phyloP scores from a whole-genome alignment of 768 basidiomycete genomes.

The Hygrocybe coccinea region DNA sequence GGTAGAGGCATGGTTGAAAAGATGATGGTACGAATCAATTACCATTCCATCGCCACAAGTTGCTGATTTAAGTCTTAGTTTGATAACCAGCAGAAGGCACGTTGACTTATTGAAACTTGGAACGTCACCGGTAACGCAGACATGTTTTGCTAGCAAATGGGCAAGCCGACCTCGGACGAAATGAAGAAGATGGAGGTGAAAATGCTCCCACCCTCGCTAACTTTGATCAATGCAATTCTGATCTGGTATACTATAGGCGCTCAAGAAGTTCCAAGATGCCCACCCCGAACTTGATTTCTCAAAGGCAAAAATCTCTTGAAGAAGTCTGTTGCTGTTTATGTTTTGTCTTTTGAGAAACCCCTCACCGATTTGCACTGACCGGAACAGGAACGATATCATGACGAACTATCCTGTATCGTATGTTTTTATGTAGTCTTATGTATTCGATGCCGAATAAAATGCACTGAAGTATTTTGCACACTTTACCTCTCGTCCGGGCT shows the following conservation, averaged over 20 bases:
- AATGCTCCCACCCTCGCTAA: background rate
- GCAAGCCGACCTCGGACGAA: slow-evolving; percentile 93
- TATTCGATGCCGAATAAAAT: no score
- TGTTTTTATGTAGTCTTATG: slow-evolving; percentile 9
- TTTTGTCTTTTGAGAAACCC: no score
- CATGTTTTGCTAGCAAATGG: slow-evolving; percentile 65
- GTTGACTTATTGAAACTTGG: background rate
- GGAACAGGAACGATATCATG: no score
- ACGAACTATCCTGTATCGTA: background rate
- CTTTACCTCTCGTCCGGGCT: no score
- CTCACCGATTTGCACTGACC: background rate
- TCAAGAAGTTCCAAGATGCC: slow-evolving; percentile 82
- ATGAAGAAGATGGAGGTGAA: slow-evolving; percentile 84
- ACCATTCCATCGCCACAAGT: background rate
- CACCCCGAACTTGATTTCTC: slow-evolving; percentile 96
- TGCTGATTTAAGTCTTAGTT: slow-evolving; percentile 40
- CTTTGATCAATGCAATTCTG: background rate
- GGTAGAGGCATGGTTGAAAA: slow-evolving; percentile 95
- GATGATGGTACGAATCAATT: slow-evolving; percentile 83
- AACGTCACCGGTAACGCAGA: slow-evolving; percentile 2
- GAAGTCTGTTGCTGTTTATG: background rate
- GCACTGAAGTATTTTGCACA: no score
- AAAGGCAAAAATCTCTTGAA: slow-evolving; percentile 78
- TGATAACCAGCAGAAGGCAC: slow-evolving; percentile 72
- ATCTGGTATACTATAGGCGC: slow-evolving; percentile 43